Evolutionary conservation across 2,329 filamentous ascomycete genomes (phyloP).

Genomic region (Parastagonospora avenae): DNA sequence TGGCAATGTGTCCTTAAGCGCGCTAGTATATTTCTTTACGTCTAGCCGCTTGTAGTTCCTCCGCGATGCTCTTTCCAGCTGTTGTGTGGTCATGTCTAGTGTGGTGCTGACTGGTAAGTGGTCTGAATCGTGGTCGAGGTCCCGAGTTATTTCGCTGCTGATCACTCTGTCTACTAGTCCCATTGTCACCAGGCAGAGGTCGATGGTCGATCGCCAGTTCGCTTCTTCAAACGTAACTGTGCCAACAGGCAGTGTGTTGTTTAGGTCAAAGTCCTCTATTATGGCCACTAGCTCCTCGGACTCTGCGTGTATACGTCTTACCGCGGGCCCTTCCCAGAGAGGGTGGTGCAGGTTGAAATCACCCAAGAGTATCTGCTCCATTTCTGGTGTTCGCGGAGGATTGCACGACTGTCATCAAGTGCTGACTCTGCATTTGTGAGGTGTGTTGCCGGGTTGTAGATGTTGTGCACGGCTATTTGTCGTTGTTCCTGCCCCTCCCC

Average conservation of each 20-base stretch:
- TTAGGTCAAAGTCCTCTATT: slow-evolving; percentile 13
- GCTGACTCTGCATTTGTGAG: slow-evolving; percentile 4
- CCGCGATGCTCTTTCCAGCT: background rate
- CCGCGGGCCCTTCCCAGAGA: slow-evolving; percentile 11
- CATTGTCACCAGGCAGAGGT: slow-evolving; percentile 12
- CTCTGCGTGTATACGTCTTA: slow-evolving; percentile 9
- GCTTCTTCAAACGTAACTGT: slow-evolving; percentile 15
- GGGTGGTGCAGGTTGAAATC: slow-evolving; percentile 18
- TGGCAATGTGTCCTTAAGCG: slow-evolving; percentile 11
- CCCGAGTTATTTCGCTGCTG: slow-evolving; percentile 8
- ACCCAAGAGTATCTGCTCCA: slow-evolving; percentile 11
- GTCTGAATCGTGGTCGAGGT: slow-evolving; percentile 26
- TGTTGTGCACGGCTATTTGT: slow-evolving; percentile 18
- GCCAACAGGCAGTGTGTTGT: slow-evolving; percentile 6
- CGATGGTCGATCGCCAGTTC: slow-evolving; percentile 8
- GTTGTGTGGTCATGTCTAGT: slow-evolving; percentile 12
- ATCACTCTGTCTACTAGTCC: slow-evolving; percentile 15
- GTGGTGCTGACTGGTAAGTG: slow-evolving; percentile 24
- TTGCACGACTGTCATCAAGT: slow-evolving; percentile 1
- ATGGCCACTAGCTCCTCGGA: slow-evolving; percentile 12
- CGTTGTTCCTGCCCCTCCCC: slow-evolving; percentile 1
- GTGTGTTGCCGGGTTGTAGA: slow-evolving; percentile 21
- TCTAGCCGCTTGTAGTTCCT: slow-evolving; percentile 10
- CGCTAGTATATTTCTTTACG: slow-evolving; percentile 8
- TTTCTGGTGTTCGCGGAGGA: slow-evolving; percentile 6